phyloP scores from a whole-genome alignment of 257 asterid genomes.

The Solanum tacnaense region DNA sequence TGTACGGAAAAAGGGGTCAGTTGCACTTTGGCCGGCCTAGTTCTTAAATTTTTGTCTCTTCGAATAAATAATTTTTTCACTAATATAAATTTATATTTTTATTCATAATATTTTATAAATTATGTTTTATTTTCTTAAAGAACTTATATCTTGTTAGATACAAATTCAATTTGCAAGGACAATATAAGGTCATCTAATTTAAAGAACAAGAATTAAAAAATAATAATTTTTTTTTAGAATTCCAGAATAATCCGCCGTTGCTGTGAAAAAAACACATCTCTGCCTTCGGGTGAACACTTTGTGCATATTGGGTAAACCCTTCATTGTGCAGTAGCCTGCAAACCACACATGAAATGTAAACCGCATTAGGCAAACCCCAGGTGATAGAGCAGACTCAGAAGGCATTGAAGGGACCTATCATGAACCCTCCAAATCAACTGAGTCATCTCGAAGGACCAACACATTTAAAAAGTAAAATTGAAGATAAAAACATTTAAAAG shows the following conservation, averaged over 20 bases:
- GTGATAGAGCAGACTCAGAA: accelerated
- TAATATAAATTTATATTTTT: no score
- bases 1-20: neutral
- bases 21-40: neutral
- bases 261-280: neutral
- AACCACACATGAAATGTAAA: neutral
- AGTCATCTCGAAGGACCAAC: neutral
- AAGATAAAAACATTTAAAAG: neutral
- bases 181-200: no score
- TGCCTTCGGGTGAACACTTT: neutral
- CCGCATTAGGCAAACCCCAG: no score
- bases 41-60: neutral
- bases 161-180: no score
- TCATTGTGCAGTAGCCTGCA: neutral
- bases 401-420: no score
- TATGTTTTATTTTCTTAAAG: no score
- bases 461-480: neutral
- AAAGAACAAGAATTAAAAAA: no score
- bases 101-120: no score
- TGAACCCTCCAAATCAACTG: neutral
- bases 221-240: no score
- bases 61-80: neutral
- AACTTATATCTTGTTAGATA: no score
- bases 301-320: no score
- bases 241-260: accelerated